phyloP scores from a whole-genome alignment of 257 asterid genomes.

The Solanum arcanum region DNA sequence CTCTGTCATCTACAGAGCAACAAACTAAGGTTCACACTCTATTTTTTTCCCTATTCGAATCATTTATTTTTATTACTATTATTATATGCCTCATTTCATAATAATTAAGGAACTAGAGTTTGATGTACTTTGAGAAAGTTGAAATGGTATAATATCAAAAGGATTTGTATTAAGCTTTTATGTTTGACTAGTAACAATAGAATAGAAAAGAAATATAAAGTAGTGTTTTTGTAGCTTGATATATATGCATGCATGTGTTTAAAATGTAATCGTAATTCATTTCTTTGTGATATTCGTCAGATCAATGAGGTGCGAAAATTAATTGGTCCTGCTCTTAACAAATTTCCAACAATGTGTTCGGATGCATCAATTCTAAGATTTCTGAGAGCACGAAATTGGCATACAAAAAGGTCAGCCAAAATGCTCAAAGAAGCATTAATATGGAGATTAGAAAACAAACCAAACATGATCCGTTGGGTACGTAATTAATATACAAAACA shows the following conservation, averaged over 20 bases:
- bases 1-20: constrained; percentile 19
- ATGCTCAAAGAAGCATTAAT: constrained; percentile 49
- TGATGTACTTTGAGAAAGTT: background rate
- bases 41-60: background rate
- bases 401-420: constrained; percentile 35
- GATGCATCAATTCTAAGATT: constrained; percentile 40
- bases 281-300: constrained; percentile 12
- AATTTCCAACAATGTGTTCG: constrained; percentile 26
- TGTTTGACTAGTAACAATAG: no score
- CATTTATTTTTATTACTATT: background rate
- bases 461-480: constrained; percentile 57
- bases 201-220: background rate
- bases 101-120: background rate
- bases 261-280: background rate
- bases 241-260: background rate
- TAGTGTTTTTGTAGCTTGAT: background rate
- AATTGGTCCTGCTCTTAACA: constrained; percentile 31
- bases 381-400: constrained; percentile 55
- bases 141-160: no score
- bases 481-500: background rate
- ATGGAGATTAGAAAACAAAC: constrained; percentile 52
- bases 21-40: constrained; percentile 24
- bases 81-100: background rate
- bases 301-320: constrained; percentile 28
- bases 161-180: background rate